Evolutionary conservation across 352 stramenopile species (phyloP), one percentile per base, ranked within the genome.

Genomic region (Blastocystis sp.): DNA sequence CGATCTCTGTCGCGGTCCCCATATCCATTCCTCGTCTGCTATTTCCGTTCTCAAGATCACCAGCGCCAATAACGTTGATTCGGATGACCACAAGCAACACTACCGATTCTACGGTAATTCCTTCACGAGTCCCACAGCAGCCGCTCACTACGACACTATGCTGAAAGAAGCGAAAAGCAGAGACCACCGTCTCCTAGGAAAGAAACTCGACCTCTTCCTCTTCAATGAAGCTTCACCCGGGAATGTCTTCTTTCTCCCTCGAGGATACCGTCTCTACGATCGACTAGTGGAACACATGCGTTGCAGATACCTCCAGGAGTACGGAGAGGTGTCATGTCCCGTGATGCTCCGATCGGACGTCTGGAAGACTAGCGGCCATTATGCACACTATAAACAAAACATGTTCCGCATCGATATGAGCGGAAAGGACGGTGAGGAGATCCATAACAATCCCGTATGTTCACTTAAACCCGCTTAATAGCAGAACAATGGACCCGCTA

Each of bases 331-430:
- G 81, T 96, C 97, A 87, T 98, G 94, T 21, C 95, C 96, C 46
- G 97, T 98, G 88, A 91, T 98, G 84, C 98, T 93, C 91, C 97
- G 97, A 89, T 93, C 97, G 81, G 93, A 98, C 84, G 90, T 98
- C 27, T 98, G 96, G 96, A 92, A 97, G 79, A 94, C 90, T 54
- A 97, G 91, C 65, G 96, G 96, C 51, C 96, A 98, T 88, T 93
- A 93, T 24, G 90, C 96, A 89, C 94, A 98, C 90, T 98, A 98
- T 92, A 96, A 96, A 89, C 93, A 97, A 54, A 93, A 96, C 89
- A 98, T 98, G 96, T 98, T 98, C 88, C 92, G 93, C 56, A 97
- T 98, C 73, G 92, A 97, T 64, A 94, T 97, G 0, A 94, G n/a
- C n/a, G n/a, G 97, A 86, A 92, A 93, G 61, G 89, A 95, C 79